phyloP scores from a whole-genome alignment of 2,329 filamentous ascomycete species.

The Botryosphaeria dothidea region DNA sequence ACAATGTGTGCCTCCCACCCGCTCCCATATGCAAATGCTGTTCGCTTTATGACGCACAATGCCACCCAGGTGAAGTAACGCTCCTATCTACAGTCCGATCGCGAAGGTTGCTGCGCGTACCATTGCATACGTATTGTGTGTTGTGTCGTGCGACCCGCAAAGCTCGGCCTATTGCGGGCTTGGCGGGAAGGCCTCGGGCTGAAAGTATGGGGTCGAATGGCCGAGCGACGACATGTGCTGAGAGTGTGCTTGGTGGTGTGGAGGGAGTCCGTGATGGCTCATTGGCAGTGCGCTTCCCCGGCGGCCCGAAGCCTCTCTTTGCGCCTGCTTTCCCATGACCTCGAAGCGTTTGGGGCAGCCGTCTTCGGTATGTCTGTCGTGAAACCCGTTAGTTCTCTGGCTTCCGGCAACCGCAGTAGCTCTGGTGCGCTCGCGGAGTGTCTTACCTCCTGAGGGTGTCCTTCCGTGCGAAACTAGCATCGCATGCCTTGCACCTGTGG shows the following conservation, averaged over 20 bases:
- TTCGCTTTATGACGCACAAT: conserved; percentile 15
- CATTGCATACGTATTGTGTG: neutral
- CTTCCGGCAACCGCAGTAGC: neutral
- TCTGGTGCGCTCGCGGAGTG: neutral
- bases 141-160: neutral
- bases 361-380: conserved; percentile 70
- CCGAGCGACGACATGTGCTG: neutral
- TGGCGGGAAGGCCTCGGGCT: neutral
- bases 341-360: conserved; percentile 65
- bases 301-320: neutral
- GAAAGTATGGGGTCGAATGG: neutral
- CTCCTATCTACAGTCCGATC: neutral
- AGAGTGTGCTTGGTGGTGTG: neutral
- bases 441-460: conserved; percentile 78
- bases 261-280: neutral
- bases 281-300: neutral
- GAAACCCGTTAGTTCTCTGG: neutral
- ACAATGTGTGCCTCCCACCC: conserved; percentile 13
- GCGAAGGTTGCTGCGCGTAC: neutral
- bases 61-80: neutral
- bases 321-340: conserved; percentile 6
- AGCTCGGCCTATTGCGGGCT: neutral
- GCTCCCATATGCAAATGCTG: conserved; percentile 12
- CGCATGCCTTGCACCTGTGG: conserved; percentile 70
- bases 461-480: conserved; percentile 72